phyloP scores from a whole-genome alignment of 345 rosid species.

The Aquilaria yunnanensis region DNA sequence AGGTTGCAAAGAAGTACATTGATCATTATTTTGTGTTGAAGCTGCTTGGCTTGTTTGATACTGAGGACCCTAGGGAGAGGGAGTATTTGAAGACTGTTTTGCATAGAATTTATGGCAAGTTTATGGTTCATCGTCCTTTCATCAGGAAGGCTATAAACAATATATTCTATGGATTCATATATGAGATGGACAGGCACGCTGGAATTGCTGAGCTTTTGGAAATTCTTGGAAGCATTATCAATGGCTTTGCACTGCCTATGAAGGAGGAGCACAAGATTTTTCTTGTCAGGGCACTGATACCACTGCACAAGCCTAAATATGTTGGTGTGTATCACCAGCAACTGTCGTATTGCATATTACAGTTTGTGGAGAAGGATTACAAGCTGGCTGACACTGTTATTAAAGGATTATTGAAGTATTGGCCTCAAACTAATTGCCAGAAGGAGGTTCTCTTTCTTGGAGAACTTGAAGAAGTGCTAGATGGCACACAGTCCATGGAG shows the following conservation, averaged over 20 bases:
- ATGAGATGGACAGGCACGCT: constrained; percentile 81
- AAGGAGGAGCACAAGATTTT: constrained; percentile 91
- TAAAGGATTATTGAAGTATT: constrained; percentile 76
- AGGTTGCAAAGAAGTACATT: constrained; percentile 70
- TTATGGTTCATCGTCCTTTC: constrained; percentile 88
- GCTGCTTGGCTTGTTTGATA: constrained; percentile 77
- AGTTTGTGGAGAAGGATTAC: constrained; percentile 93
- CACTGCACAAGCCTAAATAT: constrained; percentile 81
- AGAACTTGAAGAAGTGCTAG: constrained; percentile 93
- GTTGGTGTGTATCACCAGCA: constrained; percentile 71
- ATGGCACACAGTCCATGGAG: constrained; percentile 77
- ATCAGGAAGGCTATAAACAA: constrained; percentile 77
- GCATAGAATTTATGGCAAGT: constrained; percentile 89
- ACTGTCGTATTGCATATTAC: constrained; percentile 71
- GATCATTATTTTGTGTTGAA: constrained; percentile 72
- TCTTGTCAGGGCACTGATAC: constrained; percentile 82
- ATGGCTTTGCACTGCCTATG: constrained; percentile 95
- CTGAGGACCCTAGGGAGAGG: constrained; percentile 83
- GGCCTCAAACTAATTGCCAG: constrained; percentile 85
- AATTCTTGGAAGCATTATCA: constrained; percentile 87
- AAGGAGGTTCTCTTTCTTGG: constrained; percentile 90
- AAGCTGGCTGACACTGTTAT: constrained; percentile 81
- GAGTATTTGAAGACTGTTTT: constrained; percentile 81
- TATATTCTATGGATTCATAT: constrained; percentile 78
- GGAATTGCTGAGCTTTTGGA: constrained; percentile 85